phyloP scores from a whole-genome alignment of 768 basidiomycete species.

The Sporobolomyces pararoseus region DNA sequence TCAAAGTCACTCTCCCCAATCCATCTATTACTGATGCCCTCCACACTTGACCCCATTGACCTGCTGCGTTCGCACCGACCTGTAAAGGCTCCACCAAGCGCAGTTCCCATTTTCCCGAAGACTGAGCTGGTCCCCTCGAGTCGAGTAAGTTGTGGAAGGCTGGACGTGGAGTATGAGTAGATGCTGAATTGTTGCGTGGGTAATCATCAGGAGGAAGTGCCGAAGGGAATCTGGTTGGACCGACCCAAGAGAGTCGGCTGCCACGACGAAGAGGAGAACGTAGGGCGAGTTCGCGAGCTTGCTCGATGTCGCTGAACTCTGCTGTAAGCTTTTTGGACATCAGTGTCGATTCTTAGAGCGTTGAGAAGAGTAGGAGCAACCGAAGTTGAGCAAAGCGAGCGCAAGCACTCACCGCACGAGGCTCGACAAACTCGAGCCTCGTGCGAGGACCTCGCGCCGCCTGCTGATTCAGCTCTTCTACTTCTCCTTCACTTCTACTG shows the following conservation, averaged over 20 bases:
- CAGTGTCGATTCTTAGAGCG: not conserved
- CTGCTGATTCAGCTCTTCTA: no score
- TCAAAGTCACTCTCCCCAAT: no score
- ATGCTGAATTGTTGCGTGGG: not conserved
- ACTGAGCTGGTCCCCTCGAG: not conserved
- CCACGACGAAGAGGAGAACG: not conserved
- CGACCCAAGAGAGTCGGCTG: not conserved
- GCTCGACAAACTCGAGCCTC: not conserved
- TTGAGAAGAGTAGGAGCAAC: not conserved
- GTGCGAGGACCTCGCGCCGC: not conserved
- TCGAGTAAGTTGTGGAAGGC: not conserved
- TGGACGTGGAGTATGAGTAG: not conserved
- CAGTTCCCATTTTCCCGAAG: not conserved
- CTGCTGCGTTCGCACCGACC: not conserved
- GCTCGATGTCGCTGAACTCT: not conserved
- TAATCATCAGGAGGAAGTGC: not conserved
- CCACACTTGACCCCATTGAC: not conserved
- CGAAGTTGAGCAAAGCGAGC: not conserved
- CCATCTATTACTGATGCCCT: not conserved
- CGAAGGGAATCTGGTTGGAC: not conserved
- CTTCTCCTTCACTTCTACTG: no score
- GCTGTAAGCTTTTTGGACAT: not conserved
- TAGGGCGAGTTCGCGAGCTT: not conserved
- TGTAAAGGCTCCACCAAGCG: not conserved
- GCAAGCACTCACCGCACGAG: not conserved